A percentile compares a stretch with the other conserved stretches of the same genome.
These are phyloP conservation scores for Porcisia deanei DNA, from an alignment of 208 protist species.

Conservation along the genomic window DNA sequence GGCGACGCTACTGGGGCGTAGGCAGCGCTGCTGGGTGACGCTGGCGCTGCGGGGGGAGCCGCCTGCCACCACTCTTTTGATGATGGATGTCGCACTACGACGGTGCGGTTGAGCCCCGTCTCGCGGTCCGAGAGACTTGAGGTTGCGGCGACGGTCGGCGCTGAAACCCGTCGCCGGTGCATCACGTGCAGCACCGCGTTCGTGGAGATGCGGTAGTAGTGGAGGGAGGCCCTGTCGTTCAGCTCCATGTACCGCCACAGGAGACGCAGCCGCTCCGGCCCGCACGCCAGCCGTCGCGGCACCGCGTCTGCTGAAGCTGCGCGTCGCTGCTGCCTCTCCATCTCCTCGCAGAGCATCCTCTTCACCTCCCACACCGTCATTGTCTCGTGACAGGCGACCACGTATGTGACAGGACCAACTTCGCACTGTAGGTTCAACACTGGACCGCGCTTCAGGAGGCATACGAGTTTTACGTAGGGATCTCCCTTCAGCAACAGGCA, in stretches of 20 bases:
- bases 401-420: conserved; percentile 31
- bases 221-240: conserved; percentile 77
- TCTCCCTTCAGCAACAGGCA: conserved; percentile 89
- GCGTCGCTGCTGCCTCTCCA: conserved; percentile 34
- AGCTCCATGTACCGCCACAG: conserved; percentile 89
- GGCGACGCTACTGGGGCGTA: not conserved
- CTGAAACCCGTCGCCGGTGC: conserved; percentile 22
- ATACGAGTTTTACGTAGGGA: conserved; percentile 76
- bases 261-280: conserved; percentile 67
- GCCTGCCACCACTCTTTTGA: conserved; percentile 25
- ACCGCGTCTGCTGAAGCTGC: not conserved
- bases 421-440: conserved; percentile 73
- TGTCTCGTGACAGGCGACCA: conserved; percentile 53
- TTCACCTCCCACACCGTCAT: conserved; percentile 81
- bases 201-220: conserved; percentile 83
- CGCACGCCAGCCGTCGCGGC: conserved; percentile 21
- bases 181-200: conserved; percentile 66
- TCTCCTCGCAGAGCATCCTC: conserved; percentile 54
- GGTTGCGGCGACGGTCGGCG: not conserved
- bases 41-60: not conserved
- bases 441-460: conserved; percentile 64
- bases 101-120: not conserved
- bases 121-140: not conserved
- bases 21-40: not conserved
- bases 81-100: not conserved